Evolutionary conservation across 2,329 filamentous ascomycete genomes (phyloP), one percentile per base, ranked within the genome.

Genomic region (Fusarium sp.): DNA sequence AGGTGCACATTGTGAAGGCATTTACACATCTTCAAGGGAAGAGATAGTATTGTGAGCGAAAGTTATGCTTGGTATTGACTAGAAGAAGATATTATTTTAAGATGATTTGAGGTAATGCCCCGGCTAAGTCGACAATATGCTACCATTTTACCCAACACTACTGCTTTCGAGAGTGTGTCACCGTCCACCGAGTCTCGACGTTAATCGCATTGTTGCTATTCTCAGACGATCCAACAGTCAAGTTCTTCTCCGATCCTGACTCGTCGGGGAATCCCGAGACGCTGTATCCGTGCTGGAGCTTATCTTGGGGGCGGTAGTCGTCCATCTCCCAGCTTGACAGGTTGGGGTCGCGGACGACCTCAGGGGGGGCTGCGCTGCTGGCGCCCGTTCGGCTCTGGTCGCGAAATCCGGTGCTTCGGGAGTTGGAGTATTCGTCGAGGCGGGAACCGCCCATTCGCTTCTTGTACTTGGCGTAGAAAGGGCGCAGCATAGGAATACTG

Each of bases 401-500:
- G 7, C 51, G 63, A 34, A 71, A 75, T 2, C 65, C 70, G 0
- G 63, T 63, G 23, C 63, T 65, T 14, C 71, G 50, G 25, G 74
- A 71, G 37, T 66, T 69, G 8, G 74, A 74, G 21, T 72, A 75
- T 25, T 79, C 76, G 11, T 71, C 56, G 4, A 77, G 54, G 37
- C 73, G 71, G 8, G 78, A 79, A 0, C 75, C 75, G 6, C 78
- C 77, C 58, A 78, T 75, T 43, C 76, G 68, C 56, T 78, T 74
- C 62, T 72, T 76, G 61, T 78, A 79, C 51, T 74, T 73, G 14
- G 70, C 67, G 59, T 77, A 80, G 54, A 81, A 76, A 4, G 80
- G 76, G 40, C 79, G 75, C 7, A 82, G 73, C 80, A 82, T 82
- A 4, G 81, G 81, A 49, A 82, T 76, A 62, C 80, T 81, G 54